Conservation (phyloP, 768 basidiomycete genomes). For the Leccinum boreale region DNA sequence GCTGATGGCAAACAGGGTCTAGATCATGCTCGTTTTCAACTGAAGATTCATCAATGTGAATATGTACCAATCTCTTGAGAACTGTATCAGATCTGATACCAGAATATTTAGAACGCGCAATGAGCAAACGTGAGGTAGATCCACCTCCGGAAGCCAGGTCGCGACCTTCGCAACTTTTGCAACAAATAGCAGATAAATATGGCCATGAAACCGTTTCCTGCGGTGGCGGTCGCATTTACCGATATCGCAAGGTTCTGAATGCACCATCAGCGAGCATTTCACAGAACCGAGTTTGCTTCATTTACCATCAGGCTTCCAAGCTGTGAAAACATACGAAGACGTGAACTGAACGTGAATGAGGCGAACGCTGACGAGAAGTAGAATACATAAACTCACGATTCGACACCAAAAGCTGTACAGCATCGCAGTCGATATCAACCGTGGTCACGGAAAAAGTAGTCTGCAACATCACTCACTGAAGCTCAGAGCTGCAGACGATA, state of each 20-base stretch:
- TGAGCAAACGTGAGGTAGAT: background rate
- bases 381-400: slow-evolving; percentile 30
- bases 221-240: slow-evolving; percentile 49
- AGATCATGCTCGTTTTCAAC: background rate
- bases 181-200: slow-evolving; percentile 44
- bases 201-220: slow-evolving; percentile 50
- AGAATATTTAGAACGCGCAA: background rate
- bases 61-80: slow-evolving; percentile 41
- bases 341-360: slow-evolving; percentile 35
- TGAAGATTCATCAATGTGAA: background rate
- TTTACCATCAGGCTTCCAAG: slow-evolving; percentile 43
- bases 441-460: background rate
- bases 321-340: slow-evolving; percentile 38
- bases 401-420: slow-evolving; percentile 32
- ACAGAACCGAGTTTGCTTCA: background rate
- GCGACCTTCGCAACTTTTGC: slow-evolving; percentile 31
- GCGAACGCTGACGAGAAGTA: background rate
- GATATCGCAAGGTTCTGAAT: slow-evolving; percentile 41
- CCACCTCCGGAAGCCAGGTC: slow-evolving; percentile 50
- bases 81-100: slow-evolving; percentile 42
- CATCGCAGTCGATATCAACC: slow-evolving; percentile 1
- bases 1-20: slow-evolving; percentile 55
- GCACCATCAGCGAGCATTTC: background rate
- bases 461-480: slow-evolving; percentile 27
- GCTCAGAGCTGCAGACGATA: slow-evolving; percentile 22